phyloP scores from a whole-genome alignment of 495 filamentous ascomycete genomes.

The Penicillium steckii region DNA sequence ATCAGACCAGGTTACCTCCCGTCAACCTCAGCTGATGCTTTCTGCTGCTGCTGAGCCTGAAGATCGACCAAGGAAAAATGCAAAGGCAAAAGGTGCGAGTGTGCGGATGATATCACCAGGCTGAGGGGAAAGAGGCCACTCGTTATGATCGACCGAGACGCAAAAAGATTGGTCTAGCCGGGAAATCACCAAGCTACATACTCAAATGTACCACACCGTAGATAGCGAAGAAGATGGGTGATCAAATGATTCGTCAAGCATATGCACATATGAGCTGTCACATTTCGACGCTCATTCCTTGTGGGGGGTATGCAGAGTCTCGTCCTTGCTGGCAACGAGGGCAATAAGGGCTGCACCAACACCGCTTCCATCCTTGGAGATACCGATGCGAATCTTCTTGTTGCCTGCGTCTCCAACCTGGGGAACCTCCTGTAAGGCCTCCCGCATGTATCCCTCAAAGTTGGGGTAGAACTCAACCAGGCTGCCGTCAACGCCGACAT shows the following conservation, averaged over 20 bases:
- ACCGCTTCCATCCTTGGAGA: conserved; percentile 90
- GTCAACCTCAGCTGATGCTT: conserved; percentile 6
- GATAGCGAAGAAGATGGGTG: conserved; percentile 1
- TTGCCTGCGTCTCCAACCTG: conserved; percentile 72
- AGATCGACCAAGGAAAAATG: not conserved
- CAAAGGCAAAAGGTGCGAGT: not conserved
- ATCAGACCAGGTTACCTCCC: conserved; percentile 1
- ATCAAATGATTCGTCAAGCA: conserved; percentile 3
- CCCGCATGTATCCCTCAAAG: conserved; percentile 76
- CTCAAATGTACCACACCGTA: not conserved
- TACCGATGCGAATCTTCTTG: conserved; percentile 80
- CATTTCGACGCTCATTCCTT: conserved; percentile 5
- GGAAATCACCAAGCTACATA: not conserved
- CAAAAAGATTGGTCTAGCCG: not conserved
- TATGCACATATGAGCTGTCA: not conserved
- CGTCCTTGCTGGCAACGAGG: conserved; percentile 57
- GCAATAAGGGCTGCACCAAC: conserved; percentile 92
- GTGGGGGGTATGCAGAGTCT: conserved; percentile 18
- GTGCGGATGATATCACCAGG: not conserved
- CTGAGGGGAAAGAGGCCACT: not conserved
- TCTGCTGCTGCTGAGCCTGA: conserved; percentile 6
- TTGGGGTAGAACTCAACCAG: conserved; percentile 90
- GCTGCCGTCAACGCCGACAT: conserved; percentile 88
- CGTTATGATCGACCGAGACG: not conserved
- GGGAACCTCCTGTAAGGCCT: conserved; percentile 67